Percentiles rank a stretch among this genome's conserved stretches.
These are phyloP conservation scores for bread wheat (Triticum aestivum) DNA, from an alignment of 176 grass and related monocot genomes.

Conservation along the genomic window DNA sequence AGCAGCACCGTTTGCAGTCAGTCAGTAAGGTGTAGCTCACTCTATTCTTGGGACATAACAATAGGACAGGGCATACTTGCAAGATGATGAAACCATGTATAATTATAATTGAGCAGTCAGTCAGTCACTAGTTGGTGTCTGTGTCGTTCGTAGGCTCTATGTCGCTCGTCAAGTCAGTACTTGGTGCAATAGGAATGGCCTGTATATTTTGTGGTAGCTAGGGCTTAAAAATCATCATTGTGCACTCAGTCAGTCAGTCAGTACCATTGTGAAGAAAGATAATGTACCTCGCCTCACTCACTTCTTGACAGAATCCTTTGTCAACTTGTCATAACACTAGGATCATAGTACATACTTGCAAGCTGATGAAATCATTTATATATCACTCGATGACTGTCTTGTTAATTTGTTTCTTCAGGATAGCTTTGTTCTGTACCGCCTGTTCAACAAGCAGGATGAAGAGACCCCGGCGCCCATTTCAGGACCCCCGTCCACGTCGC, in stretches of 20 bases:
- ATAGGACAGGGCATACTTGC: background rate
- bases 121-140: too few species aligned
- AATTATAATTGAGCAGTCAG: too few species aligned
- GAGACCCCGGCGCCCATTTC: conserved; percentile 16
- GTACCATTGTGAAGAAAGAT: too few species aligned
- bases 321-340: background rate
- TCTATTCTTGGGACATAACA: background rate
- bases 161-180: too few species aligned
- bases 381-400: background rate
- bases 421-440: conserved; percentile 64
- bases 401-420: conserved; percentile 34
- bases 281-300: background rate
- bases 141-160: too few species aligned
- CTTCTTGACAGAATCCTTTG: background rate
- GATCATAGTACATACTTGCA: background rate
- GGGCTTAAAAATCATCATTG: too few species aligned
- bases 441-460: conserved; percentile 62
- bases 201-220: too few species aligned
- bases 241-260: too few species aligned
- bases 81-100: background rate
- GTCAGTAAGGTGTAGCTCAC: background rate
- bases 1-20: background rate
- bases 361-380: background rate
- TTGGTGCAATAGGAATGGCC: too few species aligned
- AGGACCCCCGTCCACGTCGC: conserved; percentile 30